Conservation (phyloP, 2,329 filamentous ascomycete species). For the Rhexocercosporidium sp. region DNA sequence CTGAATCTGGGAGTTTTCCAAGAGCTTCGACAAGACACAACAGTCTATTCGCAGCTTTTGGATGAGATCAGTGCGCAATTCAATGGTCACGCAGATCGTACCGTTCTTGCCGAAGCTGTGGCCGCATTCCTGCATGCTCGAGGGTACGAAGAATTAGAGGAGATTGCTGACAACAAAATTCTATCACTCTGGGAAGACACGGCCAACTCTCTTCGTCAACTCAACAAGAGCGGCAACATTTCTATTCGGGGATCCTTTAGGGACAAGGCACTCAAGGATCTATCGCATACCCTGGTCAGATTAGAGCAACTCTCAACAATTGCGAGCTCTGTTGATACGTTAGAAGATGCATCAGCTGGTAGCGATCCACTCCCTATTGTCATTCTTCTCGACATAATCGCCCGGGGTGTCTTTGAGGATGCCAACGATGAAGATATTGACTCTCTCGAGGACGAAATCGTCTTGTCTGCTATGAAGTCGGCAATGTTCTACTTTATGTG, state of each 20-base stretch:
- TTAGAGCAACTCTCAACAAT: slow-evolving; percentile 82
- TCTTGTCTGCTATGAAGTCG: slow-evolving; percentile 75
- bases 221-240: slow-evolving; percentile 73
- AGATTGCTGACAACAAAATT: slow-evolving; percentile 81
- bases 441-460: slow-evolving; percentile 78
- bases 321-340: slow-evolving; percentile 74
- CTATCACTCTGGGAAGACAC: slow-evolving; percentile 86
- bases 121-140: slow-evolving; percentile 83
- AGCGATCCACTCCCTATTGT: slow-evolving; percentile 61
- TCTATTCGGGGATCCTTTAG: slow-evolving; percentile 71
- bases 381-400: slow-evolving; percentile 73
- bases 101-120: slow-evolving; percentile 83
- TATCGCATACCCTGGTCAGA: slow-evolving; percentile 77
- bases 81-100: slow-evolving; percentile 85
- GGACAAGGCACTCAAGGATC: slow-evolving; percentile 66
- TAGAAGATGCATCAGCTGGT: slow-evolving; percentile 73
- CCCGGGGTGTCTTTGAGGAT: slow-evolving; percentile 73
- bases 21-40: slow-evolving; percentile 84
- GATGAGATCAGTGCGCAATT: slow-evolving; percentile 96
- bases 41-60: slow-evolving; percentile 78
- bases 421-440: slow-evolving; percentile 70
- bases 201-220: slow-evolving; percentile 68
- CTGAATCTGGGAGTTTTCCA: slow-evolving; percentile 88
- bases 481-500: slow-evolving; percentile 94
- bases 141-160: slow-evolving; percentile 85